Conservation (phyloP, 129 eudicot species). For the Artemisia argyi region DNA sequence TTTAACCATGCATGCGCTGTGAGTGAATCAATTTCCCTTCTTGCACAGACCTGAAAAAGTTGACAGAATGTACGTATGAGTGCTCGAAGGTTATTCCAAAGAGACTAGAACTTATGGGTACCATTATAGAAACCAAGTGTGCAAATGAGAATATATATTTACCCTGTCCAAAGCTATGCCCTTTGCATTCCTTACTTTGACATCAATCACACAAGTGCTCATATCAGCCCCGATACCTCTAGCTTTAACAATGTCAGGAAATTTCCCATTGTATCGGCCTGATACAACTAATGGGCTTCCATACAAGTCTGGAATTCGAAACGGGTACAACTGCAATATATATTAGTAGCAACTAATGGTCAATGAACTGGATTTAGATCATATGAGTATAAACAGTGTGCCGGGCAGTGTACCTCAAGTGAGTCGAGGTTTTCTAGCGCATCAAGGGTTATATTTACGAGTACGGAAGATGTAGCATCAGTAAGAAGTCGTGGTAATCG, state of each 20-base stretch:
- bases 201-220: constrained; percentile 39
- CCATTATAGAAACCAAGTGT: neutral
- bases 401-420: constrained; percentile 54
- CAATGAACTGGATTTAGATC: neutral
- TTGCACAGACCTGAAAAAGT: constrained; percentile 60
- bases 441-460: constrained; percentile 62
- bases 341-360: constrained; percentile 2
- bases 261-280: constrained; percentile 73
- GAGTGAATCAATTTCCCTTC: constrained; percentile 60
- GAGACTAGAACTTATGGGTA: neutral
- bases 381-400: constrained; percentile 23
- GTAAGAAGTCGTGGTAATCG: constrained; percentile 54
- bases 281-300: constrained; percentile 69
- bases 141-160: constrained; percentile 23
- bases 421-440: constrained; percentile 55
- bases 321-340: constrained; percentile 65
- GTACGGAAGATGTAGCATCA: constrained; percentile 55
- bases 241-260: constrained; percentile 55
- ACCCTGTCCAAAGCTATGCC: constrained; percentile 75
- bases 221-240: constrained; percentile 68
- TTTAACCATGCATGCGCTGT: constrained; percentile 80
- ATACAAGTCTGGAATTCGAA: constrained; percentile 60
- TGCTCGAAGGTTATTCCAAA: neutral
- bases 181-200: constrained; percentile 54
- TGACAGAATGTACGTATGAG: neutral